These are phyloP conservation scores for Flaveria brownii DNA, from an alignment of 129 eudicot species.

Conservation along the genomic window DNA sequence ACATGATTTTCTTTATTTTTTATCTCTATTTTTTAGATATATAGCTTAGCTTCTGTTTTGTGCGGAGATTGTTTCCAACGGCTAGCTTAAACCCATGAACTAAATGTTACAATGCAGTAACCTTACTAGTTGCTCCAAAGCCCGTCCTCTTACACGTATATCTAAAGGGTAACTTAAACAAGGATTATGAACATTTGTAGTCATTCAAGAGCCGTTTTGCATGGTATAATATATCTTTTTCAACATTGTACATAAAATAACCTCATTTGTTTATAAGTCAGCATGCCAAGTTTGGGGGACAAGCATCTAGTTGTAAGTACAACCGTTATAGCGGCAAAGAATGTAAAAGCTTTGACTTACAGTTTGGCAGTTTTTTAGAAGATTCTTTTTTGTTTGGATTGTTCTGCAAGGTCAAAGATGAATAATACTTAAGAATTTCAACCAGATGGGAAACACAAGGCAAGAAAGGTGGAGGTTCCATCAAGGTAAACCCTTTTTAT, in stretches of 20 bases:
- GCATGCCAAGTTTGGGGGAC: conserved; percentile 49
- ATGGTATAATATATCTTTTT: neutral
- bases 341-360: conserved; percentile 50
- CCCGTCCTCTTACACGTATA: neutral
- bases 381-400: conserved; percentile 37
- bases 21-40: too few relatives aligned
- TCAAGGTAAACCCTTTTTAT: conserved; percentile 42
- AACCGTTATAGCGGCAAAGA: conserved; percentile 39
- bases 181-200: conserved; percentile 30
- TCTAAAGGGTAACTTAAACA: conserved; percentile 26
- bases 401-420: conserved; percentile 44
- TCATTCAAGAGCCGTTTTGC: conserved; percentile 33
- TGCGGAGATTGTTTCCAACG: too few relatives aligned
- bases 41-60: too few relatives aligned
- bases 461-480: conserved; percentile 63
- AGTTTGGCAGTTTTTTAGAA: conserved; percentile 39
- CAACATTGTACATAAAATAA: conserved; percentile 20
- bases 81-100: too few relatives aligned
- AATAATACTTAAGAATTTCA: conserved; percentile 25
- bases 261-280: conserved; percentile 25
- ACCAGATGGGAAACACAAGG: conserved; percentile 63
- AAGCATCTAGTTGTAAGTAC: conserved; percentile 60
- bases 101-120: too few relatives aligned
- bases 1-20: too few relatives aligned
- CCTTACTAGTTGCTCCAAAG: too few relatives aligned